Evolutionary conservation across 1,139 yeast species (phyloP).

Genomic region (Candida sanyaensis): DNA sequence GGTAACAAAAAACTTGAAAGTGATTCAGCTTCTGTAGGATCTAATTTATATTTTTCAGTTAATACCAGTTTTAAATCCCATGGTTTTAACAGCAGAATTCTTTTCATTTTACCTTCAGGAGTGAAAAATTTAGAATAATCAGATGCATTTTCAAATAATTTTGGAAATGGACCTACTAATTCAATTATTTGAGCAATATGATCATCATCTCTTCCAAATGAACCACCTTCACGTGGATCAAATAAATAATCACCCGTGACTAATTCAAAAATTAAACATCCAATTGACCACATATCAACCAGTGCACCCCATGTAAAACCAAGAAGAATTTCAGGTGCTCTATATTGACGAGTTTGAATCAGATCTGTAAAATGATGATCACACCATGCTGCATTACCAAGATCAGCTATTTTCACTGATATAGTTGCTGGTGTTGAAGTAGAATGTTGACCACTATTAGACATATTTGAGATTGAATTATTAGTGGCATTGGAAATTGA

Average conservation of each 20-base stretch:
- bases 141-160: conserved; percentile 45
- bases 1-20: conserved; percentile 68
- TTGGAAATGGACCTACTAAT: conserved; percentile 45
- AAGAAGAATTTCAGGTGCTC: conserved; percentile 49
- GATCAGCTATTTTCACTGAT: conserved; percentile 51
- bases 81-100: conserved; percentile 54
- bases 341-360: conserved; percentile 51
- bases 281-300: conserved; percentile 52
- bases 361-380: conserved; percentile 53
- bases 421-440: conserved; percentile 30
- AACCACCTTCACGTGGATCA: conserved; percentile 50
- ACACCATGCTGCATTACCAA: conserved; percentile 54
- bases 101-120: conserved; percentile 55
- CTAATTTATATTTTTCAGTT: conserved; percentile 62
- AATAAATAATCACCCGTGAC: conserved; percentile 51
- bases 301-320: conserved; percentile 56
- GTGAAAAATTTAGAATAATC: conserved; percentile 46
- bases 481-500: conserved; percentile 24
- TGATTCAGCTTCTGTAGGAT: conserved; percentile 52
- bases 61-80: conserved; percentile 52
- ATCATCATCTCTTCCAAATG: conserved; percentile 50
- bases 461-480: background rate
- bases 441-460: background rate
- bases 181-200: conserved; percentile 53
- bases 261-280: conserved; percentile 47